These are phyloP conservation scores for Fragaria nilgerrensis DNA, from an alignment of 306 rosid genomes.

Conservation along the genomic window DNA sequence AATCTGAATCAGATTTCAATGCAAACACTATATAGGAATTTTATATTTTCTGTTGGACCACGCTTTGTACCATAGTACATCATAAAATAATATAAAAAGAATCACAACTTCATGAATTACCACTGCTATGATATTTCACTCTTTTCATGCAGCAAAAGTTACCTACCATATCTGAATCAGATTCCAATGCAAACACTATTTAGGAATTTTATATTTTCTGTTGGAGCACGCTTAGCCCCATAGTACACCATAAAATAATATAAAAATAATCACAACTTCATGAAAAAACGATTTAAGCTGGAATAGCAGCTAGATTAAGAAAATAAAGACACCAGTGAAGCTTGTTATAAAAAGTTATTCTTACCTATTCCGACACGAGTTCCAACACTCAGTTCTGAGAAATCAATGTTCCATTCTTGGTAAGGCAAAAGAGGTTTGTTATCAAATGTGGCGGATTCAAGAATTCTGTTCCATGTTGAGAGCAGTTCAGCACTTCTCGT, in stretches of 20 bases:
- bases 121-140: neutral
- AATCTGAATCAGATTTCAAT: neutral
- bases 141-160: neutral
- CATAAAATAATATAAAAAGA: neutral
- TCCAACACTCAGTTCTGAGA: slow-evolving; percentile 86
- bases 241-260: neutral
- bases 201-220: neutral
- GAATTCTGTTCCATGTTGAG: slow-evolving; percentile 79
- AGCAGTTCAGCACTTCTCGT: slow-evolving; percentile 56
- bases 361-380: slow-evolving; percentile 96
- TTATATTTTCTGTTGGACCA: neutral
- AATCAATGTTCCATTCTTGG: slow-evolving; percentile 91
- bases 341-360: slow-evolving; percentile 14
- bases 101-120: neutral
- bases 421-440: slow-evolving; percentile 77
- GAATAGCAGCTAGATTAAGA: neutral
- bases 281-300: neutral
- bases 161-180: neutral
- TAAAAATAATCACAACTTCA: neutral
- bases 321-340: neutral
- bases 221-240: neutral
- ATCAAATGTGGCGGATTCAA: slow-evolving; percentile 68
- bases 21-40: neutral
- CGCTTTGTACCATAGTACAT: neutral
- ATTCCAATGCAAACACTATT: neutral